Evolutionary conservation across 768 basidiomycete genomes (phyloP).

Genomic region (Pisolithus sp.): DNA sequence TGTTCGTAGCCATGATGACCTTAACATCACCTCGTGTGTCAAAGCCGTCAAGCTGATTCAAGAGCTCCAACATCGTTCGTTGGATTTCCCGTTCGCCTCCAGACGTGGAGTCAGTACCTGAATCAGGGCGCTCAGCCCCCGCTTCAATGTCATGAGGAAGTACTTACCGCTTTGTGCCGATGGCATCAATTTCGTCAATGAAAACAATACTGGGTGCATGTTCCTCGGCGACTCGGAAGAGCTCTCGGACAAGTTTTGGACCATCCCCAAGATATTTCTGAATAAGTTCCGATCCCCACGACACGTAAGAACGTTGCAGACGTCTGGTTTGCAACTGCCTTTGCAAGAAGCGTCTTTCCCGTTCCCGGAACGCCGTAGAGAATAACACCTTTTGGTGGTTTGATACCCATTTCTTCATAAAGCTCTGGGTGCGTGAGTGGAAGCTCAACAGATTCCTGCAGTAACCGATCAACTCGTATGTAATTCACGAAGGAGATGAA

Average conservation of each 20-base stretch:
- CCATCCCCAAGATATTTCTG: slow-evolving; percentile 99
- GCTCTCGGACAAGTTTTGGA: slow-evolving; percentile 93
- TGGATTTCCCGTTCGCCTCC: slow-evolving; percentile 99
- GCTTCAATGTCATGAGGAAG: background rate
- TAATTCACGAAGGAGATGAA: background rate
- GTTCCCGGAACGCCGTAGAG: slow-evolving; percentile 98
- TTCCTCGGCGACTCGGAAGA: slow-evolving; percentile 96
- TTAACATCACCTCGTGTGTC: slow-evolving; percentile 99
- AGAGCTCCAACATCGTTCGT: slow-evolving; percentile 95
- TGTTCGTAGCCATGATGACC: slow-evolving; percentile 99
- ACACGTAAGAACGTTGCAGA: slow-evolving; percentile 97
- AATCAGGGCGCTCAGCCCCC: slow-evolving; percentile 2
- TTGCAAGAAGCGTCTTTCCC: slow-evolving; percentile 95
- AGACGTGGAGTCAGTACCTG: slow-evolving; percentile 96
- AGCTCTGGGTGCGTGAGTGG: slow-evolving; percentile 96
- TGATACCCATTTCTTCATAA: slow-evolving; percentile 99
- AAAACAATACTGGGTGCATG: slow-evolving; percentile 98
- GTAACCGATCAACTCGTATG: background rate
- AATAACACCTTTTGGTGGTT: slow-evolving; percentile 99
- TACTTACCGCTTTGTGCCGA: slow-evolving; percentile 91
- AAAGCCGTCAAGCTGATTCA: slow-evolving; percentile 99
- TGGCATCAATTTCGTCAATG: slow-evolving; percentile 98
- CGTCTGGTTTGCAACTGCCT: slow-evolving; percentile 97
- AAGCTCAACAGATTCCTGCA: slow-evolving; percentile 93
- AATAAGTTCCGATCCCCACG: slow-evolving; percentile 94